Evolutionary conservation across 2,329 filamentous ascomycete species (phyloP).

Genomic region (Aspergillus neotritici): DNA sequence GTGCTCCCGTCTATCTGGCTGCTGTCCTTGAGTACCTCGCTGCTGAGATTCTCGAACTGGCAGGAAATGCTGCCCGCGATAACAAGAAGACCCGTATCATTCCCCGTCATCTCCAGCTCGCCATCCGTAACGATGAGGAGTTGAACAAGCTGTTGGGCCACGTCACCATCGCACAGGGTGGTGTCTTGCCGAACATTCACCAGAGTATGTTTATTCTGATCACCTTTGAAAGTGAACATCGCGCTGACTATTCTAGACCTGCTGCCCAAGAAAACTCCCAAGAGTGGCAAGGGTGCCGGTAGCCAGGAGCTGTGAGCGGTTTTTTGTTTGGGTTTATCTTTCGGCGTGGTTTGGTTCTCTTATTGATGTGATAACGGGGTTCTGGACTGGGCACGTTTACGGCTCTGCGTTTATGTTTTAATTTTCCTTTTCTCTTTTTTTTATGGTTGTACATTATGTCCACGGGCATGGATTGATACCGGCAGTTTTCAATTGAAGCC

Average conservation of each 20-base stretch:
- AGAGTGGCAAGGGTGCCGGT: slow-evolving; percentile 75
- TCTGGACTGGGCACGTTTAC: slow-evolving; percentile 56
- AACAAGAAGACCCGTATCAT: slow-evolving; percentile 99
- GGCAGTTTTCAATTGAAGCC: slow-evolving; percentile 27
- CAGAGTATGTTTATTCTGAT: slow-evolving; percentile 60
- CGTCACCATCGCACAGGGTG: slow-evolving; percentile 95
- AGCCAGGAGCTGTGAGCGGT: slow-evolving; percentile 85
- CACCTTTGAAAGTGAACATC: slow-evolving; percentile 85
- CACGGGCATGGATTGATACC: slow-evolving; percentile 48
- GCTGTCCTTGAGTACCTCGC: slow-evolving; percentile 97
- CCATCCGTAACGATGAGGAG: slow-evolving; percentile 97
- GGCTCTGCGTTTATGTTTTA: slow-evolving; percentile 47
- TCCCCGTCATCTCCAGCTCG: slow-evolving; percentile 92
- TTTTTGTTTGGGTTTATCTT: slow-evolving; percentile 53
- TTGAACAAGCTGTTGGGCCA: slow-evolving; percentile 93
- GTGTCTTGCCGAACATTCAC: slow-evolving; percentile 98
- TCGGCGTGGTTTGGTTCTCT: slow-evolving; percentile 69
- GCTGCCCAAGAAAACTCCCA: slow-evolving; percentile 97
- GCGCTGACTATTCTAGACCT: slow-evolving; percentile 59
- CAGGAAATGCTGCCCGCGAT: slow-evolving; percentile 98
- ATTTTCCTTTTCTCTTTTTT: slow-evolving; percentile 37
- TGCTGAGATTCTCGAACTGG: slow-evolving; percentile 94
- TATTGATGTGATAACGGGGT: slow-evolving; percentile 67
- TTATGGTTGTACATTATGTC: slow-evolving; percentile 59
- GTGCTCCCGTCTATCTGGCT: slow-evolving; percentile 93